A percentile compares a stretch with the other conserved stretches of the same genome.
These are phyloP conservation scores for Gardenia jasminoides DNA, from an alignment of 257 asterid genomes.

Conservation along the genomic window DNA sequence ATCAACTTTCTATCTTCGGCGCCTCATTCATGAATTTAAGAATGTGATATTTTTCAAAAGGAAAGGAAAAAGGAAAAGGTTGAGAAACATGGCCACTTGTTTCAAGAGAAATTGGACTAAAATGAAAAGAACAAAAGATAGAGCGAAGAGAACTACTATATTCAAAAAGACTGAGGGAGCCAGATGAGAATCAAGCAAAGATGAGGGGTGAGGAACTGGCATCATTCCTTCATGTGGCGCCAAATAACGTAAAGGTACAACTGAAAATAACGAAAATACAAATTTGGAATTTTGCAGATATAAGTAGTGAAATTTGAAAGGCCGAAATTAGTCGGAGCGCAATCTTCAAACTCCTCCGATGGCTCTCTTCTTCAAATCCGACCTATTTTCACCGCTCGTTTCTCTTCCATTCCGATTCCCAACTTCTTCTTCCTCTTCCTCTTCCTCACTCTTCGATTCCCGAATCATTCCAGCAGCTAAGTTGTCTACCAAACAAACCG, in stretches of 20 bases:
- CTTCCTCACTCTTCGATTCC: conserved; percentile 25
- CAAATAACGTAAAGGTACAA: conserved; percentile 5
- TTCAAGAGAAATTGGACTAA: too few relatives aligned
- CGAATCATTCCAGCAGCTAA: conserved; percentile 18
- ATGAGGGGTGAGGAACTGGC: not conserved
- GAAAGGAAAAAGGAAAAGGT: too few relatives aligned
- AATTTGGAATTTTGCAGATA: not conserved
- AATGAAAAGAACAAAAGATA: not conserved
- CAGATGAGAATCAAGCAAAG: not conserved
- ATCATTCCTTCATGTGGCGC: conserved; percentile 16
- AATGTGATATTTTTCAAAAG: too few relatives aligned
- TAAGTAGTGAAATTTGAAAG: conserved; percentile 16
- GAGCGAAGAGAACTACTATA: not conserved
- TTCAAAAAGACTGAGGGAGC: not conserved
- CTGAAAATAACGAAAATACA: not conserved
- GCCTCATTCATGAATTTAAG: too few relatives aligned
- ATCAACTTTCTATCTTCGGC: too few relatives aligned
- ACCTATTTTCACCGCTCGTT: conserved; percentile 24
- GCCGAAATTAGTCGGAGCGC: conserved; percentile 28
- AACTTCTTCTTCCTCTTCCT: conserved; percentile 30
- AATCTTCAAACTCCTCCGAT: conserved; percentile 7
- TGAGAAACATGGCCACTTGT: too few relatives aligned
- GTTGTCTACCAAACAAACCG: conserved; percentile 24
- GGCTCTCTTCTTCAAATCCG: conserved; percentile 30
- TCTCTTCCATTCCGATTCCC: conserved; percentile 43